Conservation (phyloP, 2,329 filamentous ascomycete species). For the Diaporthe sp. region DNA sequence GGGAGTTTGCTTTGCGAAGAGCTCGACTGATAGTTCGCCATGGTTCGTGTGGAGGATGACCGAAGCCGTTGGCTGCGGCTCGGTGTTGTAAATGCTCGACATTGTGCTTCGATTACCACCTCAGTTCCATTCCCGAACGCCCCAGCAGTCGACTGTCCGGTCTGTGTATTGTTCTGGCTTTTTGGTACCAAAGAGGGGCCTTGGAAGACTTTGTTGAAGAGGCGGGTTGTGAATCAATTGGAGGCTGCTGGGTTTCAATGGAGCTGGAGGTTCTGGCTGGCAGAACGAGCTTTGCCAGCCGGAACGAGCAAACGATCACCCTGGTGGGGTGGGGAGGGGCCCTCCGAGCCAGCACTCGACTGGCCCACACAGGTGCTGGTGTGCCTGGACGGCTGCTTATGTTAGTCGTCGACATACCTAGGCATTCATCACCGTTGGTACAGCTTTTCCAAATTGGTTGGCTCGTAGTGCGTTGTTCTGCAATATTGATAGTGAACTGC, state of each 20-base stretch:
- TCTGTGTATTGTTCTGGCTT: background rate
- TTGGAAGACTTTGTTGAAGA: background rate
- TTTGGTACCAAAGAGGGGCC: background rate
- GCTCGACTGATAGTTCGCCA: conserved; percentile 89
- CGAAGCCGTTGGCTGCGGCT: conserved; percentile 93
- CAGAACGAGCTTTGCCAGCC: conserved; percentile 16
- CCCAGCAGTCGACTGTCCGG: background rate
- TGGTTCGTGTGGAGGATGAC: conserved; percentile 90
- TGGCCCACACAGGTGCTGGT: background rate
- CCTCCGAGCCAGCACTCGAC: background rate
- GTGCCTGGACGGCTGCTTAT: background rate
- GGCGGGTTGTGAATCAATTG: background rate
- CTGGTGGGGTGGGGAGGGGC: conserved; percentile 12
- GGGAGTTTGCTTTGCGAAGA: conserved; percentile 95
- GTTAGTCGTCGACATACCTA: background rate
- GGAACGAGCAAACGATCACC: background rate
- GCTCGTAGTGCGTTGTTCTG: background rate
- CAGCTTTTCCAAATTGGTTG: background rate
- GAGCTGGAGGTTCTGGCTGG: background rate
- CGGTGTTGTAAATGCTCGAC: conserved; percentile 93
- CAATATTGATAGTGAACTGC: background rate
- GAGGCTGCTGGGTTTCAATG: background rate
- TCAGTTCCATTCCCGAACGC: background rate
- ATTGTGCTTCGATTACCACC: conserved; percentile 57
- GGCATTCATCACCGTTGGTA: background rate